These are phyloP conservation scores for Colletotrichum higginsianum DNA, from an alignment of 2,329 filamentous ascomycete genomes.

Conservation along the genomic window DNA sequence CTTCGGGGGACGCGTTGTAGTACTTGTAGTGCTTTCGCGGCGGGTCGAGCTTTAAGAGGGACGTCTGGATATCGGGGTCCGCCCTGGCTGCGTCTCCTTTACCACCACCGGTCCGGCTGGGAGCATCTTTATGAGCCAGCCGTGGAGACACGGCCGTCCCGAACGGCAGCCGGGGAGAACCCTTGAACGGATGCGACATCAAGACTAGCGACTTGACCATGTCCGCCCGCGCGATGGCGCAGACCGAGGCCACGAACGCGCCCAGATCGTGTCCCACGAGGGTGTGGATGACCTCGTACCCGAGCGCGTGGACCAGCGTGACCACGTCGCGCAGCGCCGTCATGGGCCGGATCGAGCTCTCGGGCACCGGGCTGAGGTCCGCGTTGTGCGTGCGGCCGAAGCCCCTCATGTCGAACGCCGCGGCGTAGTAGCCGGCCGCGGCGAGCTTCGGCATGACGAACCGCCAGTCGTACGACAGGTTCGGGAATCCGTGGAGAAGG, in stretches of 20 bases:
- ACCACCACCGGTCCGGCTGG: neutral
- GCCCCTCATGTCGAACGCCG: constrained; percentile 78
- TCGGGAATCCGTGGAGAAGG: constrained; percentile 77
- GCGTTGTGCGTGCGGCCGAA: constrained; percentile 70
- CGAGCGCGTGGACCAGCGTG: constrained; percentile 72
- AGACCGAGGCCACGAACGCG: constrained; percentile 71
- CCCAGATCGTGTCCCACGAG: constrained; percentile 79
- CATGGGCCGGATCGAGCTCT: constrained; percentile 64
- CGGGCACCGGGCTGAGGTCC: neutral
- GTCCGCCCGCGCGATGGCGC: constrained; percentile 74
- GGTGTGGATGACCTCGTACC: constrained; percentile 70
- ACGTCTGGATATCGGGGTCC: constrained; percentile 65
- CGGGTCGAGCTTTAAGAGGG: constrained; percentile 67
- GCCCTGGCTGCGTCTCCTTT: constrained; percentile 23
- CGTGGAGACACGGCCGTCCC: neutral
- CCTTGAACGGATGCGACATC: constrained; percentile 77
- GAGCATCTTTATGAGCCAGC: neutral
- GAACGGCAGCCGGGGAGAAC: constrained; percentile 64
- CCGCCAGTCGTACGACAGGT: constrained; percentile 79
- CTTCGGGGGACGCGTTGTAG: constrained; percentile 70
- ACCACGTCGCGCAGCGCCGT: constrained; percentile 74
- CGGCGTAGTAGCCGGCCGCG: constrained; percentile 72
- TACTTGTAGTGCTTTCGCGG: constrained; percentile 79
- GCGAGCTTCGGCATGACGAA: constrained; percentile 73
- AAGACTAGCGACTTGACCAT: constrained; percentile 74